Evolutionary conservation across 108 stramenopile genomes (phyloP), one percentile per base, ranked within the genome.

Genomic region (Fragilaria crotonensis): DNA sequence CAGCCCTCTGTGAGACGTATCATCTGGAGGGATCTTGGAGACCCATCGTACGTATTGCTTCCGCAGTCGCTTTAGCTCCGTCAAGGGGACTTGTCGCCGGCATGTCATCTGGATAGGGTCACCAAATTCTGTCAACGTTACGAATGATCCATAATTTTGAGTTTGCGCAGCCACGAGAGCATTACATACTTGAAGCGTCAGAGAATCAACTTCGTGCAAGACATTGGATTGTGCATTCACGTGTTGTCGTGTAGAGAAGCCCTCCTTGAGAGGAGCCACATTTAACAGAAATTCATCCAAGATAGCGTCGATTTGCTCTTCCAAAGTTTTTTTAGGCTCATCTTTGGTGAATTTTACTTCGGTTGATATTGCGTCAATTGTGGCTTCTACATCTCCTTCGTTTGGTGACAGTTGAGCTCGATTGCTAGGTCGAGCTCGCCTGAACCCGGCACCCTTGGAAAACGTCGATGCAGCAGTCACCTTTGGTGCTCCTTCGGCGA

Each of bases 241-340:
- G 51, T 79, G 63, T 53, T 76, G 75, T 17, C 54, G 61, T 18
- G 90, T 92, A 0, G 87, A 86, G 55, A 76, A 60, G 0, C 90
- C 85, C 49, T 84, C 73, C 48, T 74, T 71, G n/a, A 92, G 71
- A 28, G 81, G 72, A 11, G 73, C 48, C 20, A 51, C 54, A 49
- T 60, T 54, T 4, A 71, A 48, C 45, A 90, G 56, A 49, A 88
- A 84, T 2, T 72, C 55, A 33, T 84, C 60, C 19, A 92, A 63
- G 25, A 91, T 91, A 4, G 57, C 65, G 68, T 91, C 82, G 28
- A 88, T 64, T 25, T 76, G 75, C 17, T 84, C 76, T 74, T 91
- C 84, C 47, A 91, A 28, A 25, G 72, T 49, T 57, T 54, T 33
- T 51, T 25, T 33, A 0, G 27, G 5, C 36, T 51, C 60, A 48